Evolutionary conservation across 1,284 basidiomycete species (phyloP).

Genomic region (Cutaneotrichosporon arboriforme): DNA sequence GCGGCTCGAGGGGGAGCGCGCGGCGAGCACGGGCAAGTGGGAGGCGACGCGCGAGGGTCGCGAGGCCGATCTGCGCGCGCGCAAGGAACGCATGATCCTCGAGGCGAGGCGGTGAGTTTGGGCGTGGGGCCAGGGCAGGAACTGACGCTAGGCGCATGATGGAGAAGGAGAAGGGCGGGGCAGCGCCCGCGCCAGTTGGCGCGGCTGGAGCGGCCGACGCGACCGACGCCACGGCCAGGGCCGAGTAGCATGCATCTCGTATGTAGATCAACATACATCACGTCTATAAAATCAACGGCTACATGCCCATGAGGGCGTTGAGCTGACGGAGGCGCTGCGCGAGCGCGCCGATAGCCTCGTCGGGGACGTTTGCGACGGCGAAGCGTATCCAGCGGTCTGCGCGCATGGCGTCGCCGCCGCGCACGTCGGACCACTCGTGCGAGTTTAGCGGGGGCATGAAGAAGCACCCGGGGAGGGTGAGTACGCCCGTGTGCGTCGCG

Average conservation of each 20-base stretch:
- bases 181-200: conserved; percentile 26
- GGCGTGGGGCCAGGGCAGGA: not conserved
- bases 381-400: conserved; percentile 48
- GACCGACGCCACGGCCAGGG: conserved; percentile 8
- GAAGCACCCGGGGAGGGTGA: conserved; percentile 64
- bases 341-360: conserved; percentile 57
- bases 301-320: conserved; percentile 33
- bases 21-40: conserved; percentile 27
- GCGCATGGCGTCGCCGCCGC: conserved; percentile 35
- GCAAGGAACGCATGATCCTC: conserved; percentile 45
- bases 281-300: conserved; percentile 6
- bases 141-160: conserved; percentile 31
- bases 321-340: conserved; percentile 57
- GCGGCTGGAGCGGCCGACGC: not conserved
- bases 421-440: conserved; percentile 32
- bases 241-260: conserved; percentile 15
- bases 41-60: conserved; percentile 40
- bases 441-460: conserved; percentile 51
- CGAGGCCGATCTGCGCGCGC: conserved; percentile 36
- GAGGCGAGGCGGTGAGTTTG: conserved; percentile 41
- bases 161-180: conserved; percentile 39
- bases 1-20: conserved; percentile 20
- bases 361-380: conserved; percentile 73
- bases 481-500: conserved; percentile 60
- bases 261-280: conserved; percentile 8